Evolutionary conservation across 768 basidiomycete genomes (phyloP).

Genomic region (Clitopilus hobsonii): DNA sequence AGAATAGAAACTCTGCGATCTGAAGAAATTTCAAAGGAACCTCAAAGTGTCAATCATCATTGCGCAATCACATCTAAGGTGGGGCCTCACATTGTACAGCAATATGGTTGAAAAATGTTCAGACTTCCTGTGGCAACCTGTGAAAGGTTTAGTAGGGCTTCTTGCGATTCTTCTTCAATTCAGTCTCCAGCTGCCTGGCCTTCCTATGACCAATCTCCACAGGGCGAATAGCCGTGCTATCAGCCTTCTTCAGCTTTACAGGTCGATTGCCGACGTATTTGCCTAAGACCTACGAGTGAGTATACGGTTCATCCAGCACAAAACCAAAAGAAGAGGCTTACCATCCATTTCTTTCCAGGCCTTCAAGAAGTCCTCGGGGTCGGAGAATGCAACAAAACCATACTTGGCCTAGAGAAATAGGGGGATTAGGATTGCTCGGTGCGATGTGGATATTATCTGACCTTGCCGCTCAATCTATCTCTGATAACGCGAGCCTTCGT

Average conservation of each 20-base stretch:
- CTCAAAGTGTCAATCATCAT: neutral
- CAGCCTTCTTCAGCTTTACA: slow-evolving; percentile 94
- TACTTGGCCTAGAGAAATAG: slow-evolving; percentile 73
- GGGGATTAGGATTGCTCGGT: slow-evolving; percentile 3
- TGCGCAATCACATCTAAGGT: neutral
- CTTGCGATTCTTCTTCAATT: slow-evolving; percentile 86
- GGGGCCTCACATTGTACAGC: slow-evolving; percentile 1
- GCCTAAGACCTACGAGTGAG: slow-evolving; percentile 33
- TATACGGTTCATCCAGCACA: neutral
- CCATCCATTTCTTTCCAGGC: slow-evolving; percentile 99
- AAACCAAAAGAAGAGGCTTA: slow-evolving; percentile 27
- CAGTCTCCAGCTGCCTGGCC: slow-evolving; percentile 84
- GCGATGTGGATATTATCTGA: slow-evolving; percentile 20
- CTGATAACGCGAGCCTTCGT: slow-evolving; percentile 93
- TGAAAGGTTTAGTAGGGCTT: slow-evolving; percentile 64
- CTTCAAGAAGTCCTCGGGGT: slow-evolving; percentile 96
- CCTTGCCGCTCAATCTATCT: slow-evolving; percentile 92
- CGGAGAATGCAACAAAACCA: slow-evolving; percentile 96
- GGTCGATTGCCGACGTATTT: slow-evolving; percentile 99
- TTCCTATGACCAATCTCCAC: slow-evolving; percentile 94
- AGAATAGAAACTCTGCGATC: neutral
- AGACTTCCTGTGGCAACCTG: neutral
- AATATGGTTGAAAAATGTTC: neutral
- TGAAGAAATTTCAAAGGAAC: neutral
- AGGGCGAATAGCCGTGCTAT: slow-evolving; percentile 77